A percentile compares a stretch with the other conserved stretches of the same genome.
These are phyloP conservation scores for Acanthamoeba royreba DNA, from an alignment of 208 protist species.

Conservation along the genomic window DNA sequence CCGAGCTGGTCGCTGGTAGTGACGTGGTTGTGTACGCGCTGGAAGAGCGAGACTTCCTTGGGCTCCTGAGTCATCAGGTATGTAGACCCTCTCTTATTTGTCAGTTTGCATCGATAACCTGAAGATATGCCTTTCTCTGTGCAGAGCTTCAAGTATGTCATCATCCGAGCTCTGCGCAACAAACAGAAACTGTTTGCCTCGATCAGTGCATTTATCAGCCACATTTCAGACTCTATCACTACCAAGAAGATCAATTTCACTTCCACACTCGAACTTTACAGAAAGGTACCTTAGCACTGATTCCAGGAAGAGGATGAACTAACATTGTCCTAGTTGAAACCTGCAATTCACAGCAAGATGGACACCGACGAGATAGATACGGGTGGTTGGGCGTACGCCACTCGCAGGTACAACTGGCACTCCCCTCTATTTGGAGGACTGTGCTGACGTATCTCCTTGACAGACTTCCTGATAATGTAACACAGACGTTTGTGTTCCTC, in stretches of 20 bases:
- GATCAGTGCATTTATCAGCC: not conserved
- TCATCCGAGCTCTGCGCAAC: not conserved
- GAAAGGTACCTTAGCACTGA: too few relatives aligned
- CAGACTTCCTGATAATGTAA: constrained; percentile 82
- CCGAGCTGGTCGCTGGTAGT: not conserved
- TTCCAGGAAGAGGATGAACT: too few relatives aligned
- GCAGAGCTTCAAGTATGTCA: not conserved
- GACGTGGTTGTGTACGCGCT: not conserved
- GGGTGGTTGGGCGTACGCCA: constrained; percentile 85
- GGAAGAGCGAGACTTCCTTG: not conserved
- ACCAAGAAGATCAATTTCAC: not conserved
- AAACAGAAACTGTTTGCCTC: not conserved
- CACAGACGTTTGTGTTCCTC: constrained; percentile 83
- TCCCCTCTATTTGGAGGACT: constrained; percentile 78
- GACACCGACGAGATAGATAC: constrained; percentile 82
- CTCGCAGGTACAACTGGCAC: constrained; percentile 73
- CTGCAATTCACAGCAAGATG: constrained; percentile 86
- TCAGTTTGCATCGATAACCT: not conserved
- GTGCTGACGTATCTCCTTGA: constrained; percentile 85
- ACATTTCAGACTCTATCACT: not conserved
- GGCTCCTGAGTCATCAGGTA: not conserved
- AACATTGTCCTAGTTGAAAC: constrained; percentile 74
- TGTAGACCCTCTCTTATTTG: not conserved
- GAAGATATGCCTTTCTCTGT: too few relatives aligned
- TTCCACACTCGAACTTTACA: not conserved